Evolutionary conservation across 208 protist species (phyloP), one percentile per base, ranked within the genome.

Genomic region (Sergeia podlipaevii): DNA sequence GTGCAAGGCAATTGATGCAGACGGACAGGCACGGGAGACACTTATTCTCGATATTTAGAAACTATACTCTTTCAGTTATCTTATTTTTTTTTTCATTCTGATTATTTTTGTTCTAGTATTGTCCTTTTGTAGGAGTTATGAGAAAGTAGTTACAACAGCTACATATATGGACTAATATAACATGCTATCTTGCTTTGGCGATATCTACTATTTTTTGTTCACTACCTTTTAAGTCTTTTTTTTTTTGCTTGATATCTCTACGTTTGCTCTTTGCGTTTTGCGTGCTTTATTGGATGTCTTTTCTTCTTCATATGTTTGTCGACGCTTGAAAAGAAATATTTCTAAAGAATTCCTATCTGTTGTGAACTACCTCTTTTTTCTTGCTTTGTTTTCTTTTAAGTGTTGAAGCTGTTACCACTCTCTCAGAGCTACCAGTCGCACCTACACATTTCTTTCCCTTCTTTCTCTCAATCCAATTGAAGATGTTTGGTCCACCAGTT

Each of bases 1-100:
- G 32, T 98, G 96, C 65, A 89, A 86, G 49, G 91, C 93, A 1
- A 98, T 98, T 37, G 95, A 98, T 58, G 90, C 80, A 4, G 96
- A 98, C 58, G 94, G 87, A 8, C 71, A 82, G 38, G 79, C 88
- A 23, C 62, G 81, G n/a, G 88, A 92, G 41, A 80, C 86, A 44
- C 66, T 95, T 30, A 58, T 83, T 59, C 44, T 83, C 11, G 55
- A 61, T 21, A 34, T 28, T 26, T 61, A 36, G 11, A 60, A 51
- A 43, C 4, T 28, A 24, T 23, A 3, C 11, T 27, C 28, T 34
- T 29, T 23, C 27, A 5, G 13, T 26, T n/a, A 21, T 48, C 4
- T 60, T 50, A 13, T 60, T 51, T 18, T 47, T 33, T 47, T 47
- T 44, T 15, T 29, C 47, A 38, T 32, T 27, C 27, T 54, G 34